Evolutionary conservation across 441 rosid genomes (phyloP).

Genomic region (Eutrema salsugineum): DNA sequence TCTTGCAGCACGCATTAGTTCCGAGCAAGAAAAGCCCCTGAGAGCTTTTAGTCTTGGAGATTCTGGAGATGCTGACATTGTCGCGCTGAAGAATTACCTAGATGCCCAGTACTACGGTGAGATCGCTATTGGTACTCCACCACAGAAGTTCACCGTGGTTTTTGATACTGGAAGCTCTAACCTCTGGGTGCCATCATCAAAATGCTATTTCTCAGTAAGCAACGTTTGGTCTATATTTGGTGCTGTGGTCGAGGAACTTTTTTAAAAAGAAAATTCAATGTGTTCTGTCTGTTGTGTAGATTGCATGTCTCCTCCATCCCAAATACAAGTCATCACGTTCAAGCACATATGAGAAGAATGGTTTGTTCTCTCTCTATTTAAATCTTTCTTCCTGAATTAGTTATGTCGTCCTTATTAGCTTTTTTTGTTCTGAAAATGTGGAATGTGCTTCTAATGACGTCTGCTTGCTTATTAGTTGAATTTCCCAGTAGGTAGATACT

Average conservation of each 20-base stretch:
- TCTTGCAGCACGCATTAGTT: conserved; percentile 35
- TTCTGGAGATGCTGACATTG: conserved; percentile 34
- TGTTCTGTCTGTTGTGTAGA: conserved; percentile 32
- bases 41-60: conserved; percentile 33
- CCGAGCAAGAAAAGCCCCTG: conserved; percentile 30
- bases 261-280: background rate
- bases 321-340: conserved; percentile 58
- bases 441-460: background rate
- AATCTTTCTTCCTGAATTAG: background rate
- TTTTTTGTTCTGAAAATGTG: background rate
- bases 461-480: conserved; percentile 3
- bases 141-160: conserved; percentile 65
- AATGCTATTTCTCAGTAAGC: conserved; percentile 61
- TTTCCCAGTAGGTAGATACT: background rate
- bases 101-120: conserved; percentile 88
- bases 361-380: conserved; percentile 35
- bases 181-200: conserved; percentile 73
- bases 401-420: background rate
- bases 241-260: background rate
- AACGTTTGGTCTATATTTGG: background rate
- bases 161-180: conserved; percentile 76
- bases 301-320: conserved; percentile 57
- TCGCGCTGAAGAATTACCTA: conserved; percentile 67
- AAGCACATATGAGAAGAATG: conserved; percentile 54
- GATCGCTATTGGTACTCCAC: conserved; percentile 77